Evolutionary conservation across 1,284 basidiomycete genomes (phyloP).

Genomic region (Sphaerobolus stellatus): DNA sequence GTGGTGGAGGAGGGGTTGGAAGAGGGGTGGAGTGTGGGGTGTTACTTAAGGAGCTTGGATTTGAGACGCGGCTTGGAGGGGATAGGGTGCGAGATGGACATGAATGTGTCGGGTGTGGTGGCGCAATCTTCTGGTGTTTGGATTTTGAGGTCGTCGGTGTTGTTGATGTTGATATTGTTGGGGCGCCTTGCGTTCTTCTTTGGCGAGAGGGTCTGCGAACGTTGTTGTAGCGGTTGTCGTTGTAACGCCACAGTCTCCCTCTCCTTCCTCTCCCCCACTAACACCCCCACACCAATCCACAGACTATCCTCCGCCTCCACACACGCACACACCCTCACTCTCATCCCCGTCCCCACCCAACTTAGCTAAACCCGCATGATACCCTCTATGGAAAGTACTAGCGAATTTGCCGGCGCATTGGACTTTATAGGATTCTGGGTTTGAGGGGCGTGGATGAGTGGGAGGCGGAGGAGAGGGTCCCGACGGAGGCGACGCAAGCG

Average conservation of each 20-base stretch:
- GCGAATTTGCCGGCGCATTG: background rate
- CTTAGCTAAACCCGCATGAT: background rate
- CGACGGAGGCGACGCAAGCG: background rate
- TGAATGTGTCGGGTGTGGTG: too few relatives aligned
- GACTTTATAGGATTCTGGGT: background rate
- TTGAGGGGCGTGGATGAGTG: background rate
- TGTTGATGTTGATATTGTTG: constrained; percentile 10
- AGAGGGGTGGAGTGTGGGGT: too few relatives aligned
- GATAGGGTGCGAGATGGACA: constrained; percentile 63
- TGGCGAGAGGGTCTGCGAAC: too few relatives aligned
- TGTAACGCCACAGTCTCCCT: too few relatives aligned
- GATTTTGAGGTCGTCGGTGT: constrained; percentile 6
- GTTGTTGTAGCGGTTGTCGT: too few relatives aligned
- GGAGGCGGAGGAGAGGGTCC: background rate
- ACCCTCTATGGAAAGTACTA: background rate
- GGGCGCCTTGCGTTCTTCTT: background rate
- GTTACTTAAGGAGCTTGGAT: constrained; percentile 61
- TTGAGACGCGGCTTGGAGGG: constrained; percentile 67
- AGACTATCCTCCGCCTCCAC: background rate
- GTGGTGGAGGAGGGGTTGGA: too few relatives aligned
- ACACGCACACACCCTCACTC: background rate
- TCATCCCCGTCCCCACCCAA: background rate
- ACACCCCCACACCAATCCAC: background rate
- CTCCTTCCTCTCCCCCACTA: background rate
- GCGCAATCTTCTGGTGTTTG: constrained; percentile 6